Evolutionary conservation across 2,329 filamentous ascomycete genomes (phyloP).

Genomic region (Thelonectria rubi): DNA sequence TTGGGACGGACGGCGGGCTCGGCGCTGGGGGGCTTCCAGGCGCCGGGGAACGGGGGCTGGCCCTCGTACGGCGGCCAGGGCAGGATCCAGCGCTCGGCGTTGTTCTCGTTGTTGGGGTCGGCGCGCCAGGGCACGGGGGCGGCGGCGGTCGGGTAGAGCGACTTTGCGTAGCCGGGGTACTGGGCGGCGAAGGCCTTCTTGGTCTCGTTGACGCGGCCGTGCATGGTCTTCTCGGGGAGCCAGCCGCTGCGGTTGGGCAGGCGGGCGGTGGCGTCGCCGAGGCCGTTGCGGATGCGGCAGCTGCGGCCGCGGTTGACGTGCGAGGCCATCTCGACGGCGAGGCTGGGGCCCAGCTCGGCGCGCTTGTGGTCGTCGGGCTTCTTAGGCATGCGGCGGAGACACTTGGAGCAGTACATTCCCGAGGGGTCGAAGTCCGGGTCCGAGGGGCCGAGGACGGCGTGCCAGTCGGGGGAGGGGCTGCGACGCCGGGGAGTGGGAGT

Average conservation of each 20-base stretch:
- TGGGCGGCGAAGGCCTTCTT: conserved; percentile 37
- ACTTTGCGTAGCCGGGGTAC: conserved; percentile 42
- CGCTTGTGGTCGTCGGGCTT: conserved; percentile 33
- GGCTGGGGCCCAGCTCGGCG: conserved; percentile 24
- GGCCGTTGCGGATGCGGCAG: conserved; percentile 42
- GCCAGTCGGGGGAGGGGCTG: conserved; percentile 42
- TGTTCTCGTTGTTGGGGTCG: conserved; percentile 46
- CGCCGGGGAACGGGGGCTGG: conserved; percentile 33
- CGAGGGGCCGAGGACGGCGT: conserved; percentile 33
- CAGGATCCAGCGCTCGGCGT: conserved; percentile 37
- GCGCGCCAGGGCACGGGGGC: conserved; percentile 28
- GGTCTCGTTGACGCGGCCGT: conserved; percentile 27
- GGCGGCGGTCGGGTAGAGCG: conserved; percentile 41
- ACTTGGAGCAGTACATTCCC: conserved; percentile 47
- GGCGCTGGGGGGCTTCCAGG: conserved; percentile 31
- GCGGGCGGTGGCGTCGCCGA: conserved; percentile 19
- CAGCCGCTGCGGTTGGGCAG: conserved; percentile 49
- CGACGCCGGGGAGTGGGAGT: conserved; percentile 8
- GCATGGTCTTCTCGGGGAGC: conserved; percentile 37
- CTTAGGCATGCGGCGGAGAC: conserved; percentile 44
- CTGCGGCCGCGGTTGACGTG: conserved; percentile 35
- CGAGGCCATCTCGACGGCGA: conserved; percentile 31
- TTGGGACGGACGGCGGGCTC: no score
- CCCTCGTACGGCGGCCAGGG: conserved; percentile 44
- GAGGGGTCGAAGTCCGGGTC: conserved; percentile 40